phyloP scores from a whole-genome alignment of 768 basidiomycete species.

The Leccinum variicolor region DNA sequence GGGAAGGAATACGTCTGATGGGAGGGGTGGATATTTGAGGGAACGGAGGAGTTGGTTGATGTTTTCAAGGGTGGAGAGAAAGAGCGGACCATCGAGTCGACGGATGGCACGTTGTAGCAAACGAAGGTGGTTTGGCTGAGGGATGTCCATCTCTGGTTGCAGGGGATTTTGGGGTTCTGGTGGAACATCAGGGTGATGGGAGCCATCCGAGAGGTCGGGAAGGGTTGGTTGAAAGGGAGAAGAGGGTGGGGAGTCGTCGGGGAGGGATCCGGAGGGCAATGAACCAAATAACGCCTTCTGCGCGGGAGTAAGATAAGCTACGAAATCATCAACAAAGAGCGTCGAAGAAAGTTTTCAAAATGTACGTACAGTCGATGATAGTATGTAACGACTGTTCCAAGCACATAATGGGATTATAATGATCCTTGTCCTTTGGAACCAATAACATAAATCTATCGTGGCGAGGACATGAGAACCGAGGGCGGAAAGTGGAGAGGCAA shows the following conservation, averaged over 20 bases:
- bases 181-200: slow-evolving; percentile 30
- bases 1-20: slow-evolving; percentile 48
- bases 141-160: slow-evolving; percentile 16
- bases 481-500: neutral
- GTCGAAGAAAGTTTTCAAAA: slow-evolving; percentile 3
- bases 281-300: slow-evolving; percentile 68
- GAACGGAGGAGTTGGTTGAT: slow-evolving; percentile 61
- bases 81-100: slow-evolving; percentile 67
- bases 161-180: slow-evolving; percentile 20
- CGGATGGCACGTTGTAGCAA: slow-evolving; percentile 68
- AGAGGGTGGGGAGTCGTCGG: slow-evolving; percentile 29
- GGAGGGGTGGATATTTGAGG: slow-evolving; percentile 63
- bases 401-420: slow-evolving; percentile 83
- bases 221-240: slow-evolving; percentile 34
- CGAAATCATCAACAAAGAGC: slow-evolving; percentile 7
- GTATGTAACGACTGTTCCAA: slow-evolving; percentile 68
- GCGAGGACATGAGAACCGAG: neutral
- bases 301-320: slow-evolving; percentile 65
- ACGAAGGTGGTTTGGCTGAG: slow-evolving; percentile 44
- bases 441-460: slow-evolving; percentile 67
- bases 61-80: slow-evolving; percentile 55
- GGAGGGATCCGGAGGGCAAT: slow-evolving; percentile 43
- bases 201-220: slow-evolving; percentile 30
- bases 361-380: slow-evolving; percentile 64
- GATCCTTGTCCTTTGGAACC: slow-evolving; percentile 79